phyloP scores from a whole-genome alignment of 129 eudicot species.

The Cynara cardunculus region DNA sequence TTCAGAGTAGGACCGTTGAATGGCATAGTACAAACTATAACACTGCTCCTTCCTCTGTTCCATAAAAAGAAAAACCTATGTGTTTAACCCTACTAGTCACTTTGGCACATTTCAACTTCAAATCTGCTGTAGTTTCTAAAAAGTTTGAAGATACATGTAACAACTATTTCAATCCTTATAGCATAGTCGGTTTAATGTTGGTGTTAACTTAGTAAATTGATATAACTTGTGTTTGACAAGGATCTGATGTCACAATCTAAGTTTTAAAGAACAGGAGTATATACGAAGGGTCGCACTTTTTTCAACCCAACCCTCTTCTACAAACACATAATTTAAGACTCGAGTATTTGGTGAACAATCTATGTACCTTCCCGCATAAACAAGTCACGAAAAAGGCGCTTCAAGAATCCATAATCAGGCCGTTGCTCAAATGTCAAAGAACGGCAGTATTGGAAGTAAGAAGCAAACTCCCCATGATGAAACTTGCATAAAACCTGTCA shows the following conservation, averaged over 20 bases:
- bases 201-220: not conserved
- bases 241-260: not conserved
- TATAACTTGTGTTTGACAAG: not conserved
- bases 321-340: not conserved
- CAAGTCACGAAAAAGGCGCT: constrained; percentile 86
- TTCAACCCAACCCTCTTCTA: not conserved
- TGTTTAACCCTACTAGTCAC: not conserved
- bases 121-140: not conserved
- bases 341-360: not conserved
- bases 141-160: not conserved
- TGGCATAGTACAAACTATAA: not conserved
- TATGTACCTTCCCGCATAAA: constrained; percentile 76
- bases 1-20: not conserved
- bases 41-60: not conserved
- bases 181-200: not conserved
- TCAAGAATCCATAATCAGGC: constrained; percentile 94
- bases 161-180: not conserved
- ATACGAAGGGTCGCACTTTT: not conserved
- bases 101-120: not conserved
- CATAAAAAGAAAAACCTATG: not conserved
- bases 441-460: constrained; percentile 88
- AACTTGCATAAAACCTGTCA: constrained; percentile 85
- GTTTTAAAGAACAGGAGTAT: not conserved
- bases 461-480: constrained; percentile 85
- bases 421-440: constrained; percentile 89